Base-by-base conservation (phyloP, 305 asterid genomes). In the Stenogyne calaminthoides region DNA sequence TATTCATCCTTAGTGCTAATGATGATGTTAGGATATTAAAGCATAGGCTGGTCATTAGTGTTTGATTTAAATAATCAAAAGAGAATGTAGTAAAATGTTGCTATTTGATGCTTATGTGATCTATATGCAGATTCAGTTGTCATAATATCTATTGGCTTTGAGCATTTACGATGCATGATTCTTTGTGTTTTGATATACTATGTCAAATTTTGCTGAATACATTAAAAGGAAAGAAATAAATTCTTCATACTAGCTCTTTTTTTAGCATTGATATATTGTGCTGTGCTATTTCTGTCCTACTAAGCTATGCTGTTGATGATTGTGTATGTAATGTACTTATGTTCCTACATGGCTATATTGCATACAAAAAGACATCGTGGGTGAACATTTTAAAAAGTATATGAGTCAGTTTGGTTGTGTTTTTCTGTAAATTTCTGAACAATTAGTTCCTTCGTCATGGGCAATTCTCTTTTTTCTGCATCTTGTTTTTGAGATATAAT, bases 401-500 rank as follows among this genome's bases (percentile, higher is more conserved):
- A 15, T 4, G 64, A 72, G 40, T 7, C 36, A 5, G 12, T 44
- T 42, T 39, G 25, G 18, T 37, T 62, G 27, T 12, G 11, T 52
- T 2, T 37, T 10, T 52, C 42, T 63, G 12, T 64, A 20, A 20
- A 6, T 20, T 55, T 55, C 60, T 15, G 56, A 6, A 49, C 16
- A 49, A 16, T 49, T 49, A 15, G 6, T 64, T 49, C 14, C 36
- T 68, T 47, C 16, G 7, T 16, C 42, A 61, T 59, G 56, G 56
- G 34, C 25, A 25, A 15, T 1, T 25, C 58, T 70, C 14, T 52
- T 25, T 40, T 67, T 61, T 67, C 55, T 40, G 46, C 4, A 11
- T 60, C 69, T 49, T 70, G 47, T 37, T 68, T 66, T 27, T 18
- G n/a, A 59, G 66, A 57, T 51, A 42, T 58, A n/a, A 60, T 25